Evolutionary conservation across 176 grass and related monocot species (phyloP).

Genomic region (Aegilops longissima): DNA sequence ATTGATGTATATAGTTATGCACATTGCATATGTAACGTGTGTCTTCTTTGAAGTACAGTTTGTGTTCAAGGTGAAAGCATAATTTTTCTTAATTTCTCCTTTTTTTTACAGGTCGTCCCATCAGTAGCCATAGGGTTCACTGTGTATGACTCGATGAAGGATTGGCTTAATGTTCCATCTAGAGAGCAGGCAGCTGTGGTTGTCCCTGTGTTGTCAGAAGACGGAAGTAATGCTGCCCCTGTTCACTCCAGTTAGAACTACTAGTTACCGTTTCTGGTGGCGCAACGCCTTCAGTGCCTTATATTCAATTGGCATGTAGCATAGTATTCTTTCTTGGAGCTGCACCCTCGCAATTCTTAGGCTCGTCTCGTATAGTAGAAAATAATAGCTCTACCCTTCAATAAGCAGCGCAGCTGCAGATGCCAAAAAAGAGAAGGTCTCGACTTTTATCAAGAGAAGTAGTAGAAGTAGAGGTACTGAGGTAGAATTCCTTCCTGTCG

Average conservation of each 20-base stretch:
- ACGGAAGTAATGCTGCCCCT: slow-evolving; percentile 42
- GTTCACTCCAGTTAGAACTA: slow-evolving; percentile 60
- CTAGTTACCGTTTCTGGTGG: not conserved
- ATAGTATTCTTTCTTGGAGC: slow-evolving; percentile 44
- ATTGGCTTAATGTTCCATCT: slow-evolving; percentile 82
- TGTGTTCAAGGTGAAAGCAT: not conserved
- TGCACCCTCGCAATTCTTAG: slow-evolving; percentile 27
- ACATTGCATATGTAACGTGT: not conserved
- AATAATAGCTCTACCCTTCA: slow-evolving; percentile 16
- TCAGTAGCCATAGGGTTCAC: slow-evolving; percentile 98
- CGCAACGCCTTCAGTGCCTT: slow-evolving; percentile 25
- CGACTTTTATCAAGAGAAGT: not conserved
- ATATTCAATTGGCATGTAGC: slow-evolving; percentile 30
- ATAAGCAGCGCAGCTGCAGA: not conserved
- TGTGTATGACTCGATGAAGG: slow-evolving; percentile 84
- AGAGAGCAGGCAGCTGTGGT: slow-evolving; percentile 55
- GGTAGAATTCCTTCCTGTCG: slow-evolving; percentile 10
- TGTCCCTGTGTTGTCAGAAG: slow-evolving; percentile 47
- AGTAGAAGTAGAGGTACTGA: slow-evolving; percentile 14
- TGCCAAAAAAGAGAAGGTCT: slow-evolving; percentile 1
- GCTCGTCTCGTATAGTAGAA: slow-evolving; percentile 15
- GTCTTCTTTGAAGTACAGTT: not conserved
- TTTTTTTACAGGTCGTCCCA: slow-evolving; percentile 66
- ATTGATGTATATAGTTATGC: slow-evolving; percentile 4
- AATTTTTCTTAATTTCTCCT: not conserved